Evolutionary conservation across 2,329 filamentous ascomycete genomes (phyloP), one percentile per base, ranked within the genome.

Genomic region (Exophiala mesophila): DNA sequence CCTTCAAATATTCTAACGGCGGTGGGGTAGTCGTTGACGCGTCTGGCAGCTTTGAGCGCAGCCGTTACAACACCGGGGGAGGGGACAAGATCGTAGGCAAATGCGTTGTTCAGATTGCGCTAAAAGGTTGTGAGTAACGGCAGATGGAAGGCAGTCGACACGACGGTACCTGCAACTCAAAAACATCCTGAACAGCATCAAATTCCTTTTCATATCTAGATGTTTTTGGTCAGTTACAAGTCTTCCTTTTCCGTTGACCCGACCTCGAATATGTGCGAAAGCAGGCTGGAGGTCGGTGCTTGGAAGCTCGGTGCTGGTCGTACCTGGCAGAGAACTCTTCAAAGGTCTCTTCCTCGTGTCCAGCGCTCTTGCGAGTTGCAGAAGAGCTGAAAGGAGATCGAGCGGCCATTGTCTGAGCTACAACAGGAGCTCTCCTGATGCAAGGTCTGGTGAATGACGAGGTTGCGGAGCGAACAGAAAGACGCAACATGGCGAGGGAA

Each of bases 271-370:
- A n/a, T n/a, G n/a, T n/a, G n/a, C n/a, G n/a, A n/a, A n/a, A n/a
- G n/a, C n/a, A n/a, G 23, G 43, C 38, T 16, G 18, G 28, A 32
- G 26, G 3, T 31, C 12, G 20, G 15, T n/a, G 12, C 6, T 20
- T 23, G 21, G 12, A 16, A 36, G 41, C 36, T 44, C 28, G 21
- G 20, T 15, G 12, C 17, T 39, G 46, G 51, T 56, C 74, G 58
- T 86, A 98, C 92, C 92, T 89, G 61, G 88, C 85, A 71, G 86
- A 88, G 72, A 98, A 98, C 76, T 97, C 89, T 77, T 98, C 92
- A 61, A 95, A 98, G 62, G 85, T 94, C 82, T 98, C 92, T 71
- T 98, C 92, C 64, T 83, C 79, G 70, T 94, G 86, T 63, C 69
- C 69, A n/a, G n/a, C n/a, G 54, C 70, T 71, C 56, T 69, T 69